Conservation (phyloP, 1,139 yeast genomes). For the Candida tetrigidarum region DNA sequence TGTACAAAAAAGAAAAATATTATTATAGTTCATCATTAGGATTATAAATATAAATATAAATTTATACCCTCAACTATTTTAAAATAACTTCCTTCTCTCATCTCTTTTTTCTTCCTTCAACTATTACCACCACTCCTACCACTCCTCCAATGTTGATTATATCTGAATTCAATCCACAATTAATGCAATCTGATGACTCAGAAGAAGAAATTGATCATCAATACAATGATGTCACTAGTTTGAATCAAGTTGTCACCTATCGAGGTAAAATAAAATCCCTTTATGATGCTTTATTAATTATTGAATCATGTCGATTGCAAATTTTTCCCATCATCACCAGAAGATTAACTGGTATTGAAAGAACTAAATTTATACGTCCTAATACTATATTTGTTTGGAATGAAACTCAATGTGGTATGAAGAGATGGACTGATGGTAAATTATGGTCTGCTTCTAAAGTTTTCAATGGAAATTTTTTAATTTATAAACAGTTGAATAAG, state of each 20-base stretch:
- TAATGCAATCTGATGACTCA: slow-evolving; percentile 9
- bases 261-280: slow-evolving; percentile 60
- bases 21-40: no score
- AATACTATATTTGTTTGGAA: slow-evolving; percentile 77
- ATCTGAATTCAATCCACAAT: slow-evolving; percentile 21
- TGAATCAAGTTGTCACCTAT: slow-evolving; percentile 56
- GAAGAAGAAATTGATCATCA: slow-evolving; percentile 9
- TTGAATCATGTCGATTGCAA: slow-evolving; percentile 66
- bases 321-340: slow-evolving; percentile 62
- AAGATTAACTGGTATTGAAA: slow-evolving; percentile 60
- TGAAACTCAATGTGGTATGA: slow-evolving; percentile 71
- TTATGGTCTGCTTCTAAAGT: slow-evolving; percentile 77
- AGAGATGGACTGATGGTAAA: slow-evolving; percentile 78
- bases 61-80: no score
- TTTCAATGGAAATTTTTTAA: slow-evolving; percentile 58
- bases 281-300: slow-evolving; percentile 62
- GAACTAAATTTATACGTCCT: slow-evolving; percentile 49
- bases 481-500: slow-evolving; percentile 63
- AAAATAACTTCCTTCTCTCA: no score
- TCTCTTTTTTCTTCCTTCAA: not conserved
- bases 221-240: slow-evolving; percentile 7
- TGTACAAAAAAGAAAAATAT: no score
- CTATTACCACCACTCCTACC: no score
- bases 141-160: slow-evolving; percentile 24
- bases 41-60: no score